phyloP scores from a whole-genome alignment of 1,284 basidiomycete species.

The Apiotrichum veenhuisii region DNA sequence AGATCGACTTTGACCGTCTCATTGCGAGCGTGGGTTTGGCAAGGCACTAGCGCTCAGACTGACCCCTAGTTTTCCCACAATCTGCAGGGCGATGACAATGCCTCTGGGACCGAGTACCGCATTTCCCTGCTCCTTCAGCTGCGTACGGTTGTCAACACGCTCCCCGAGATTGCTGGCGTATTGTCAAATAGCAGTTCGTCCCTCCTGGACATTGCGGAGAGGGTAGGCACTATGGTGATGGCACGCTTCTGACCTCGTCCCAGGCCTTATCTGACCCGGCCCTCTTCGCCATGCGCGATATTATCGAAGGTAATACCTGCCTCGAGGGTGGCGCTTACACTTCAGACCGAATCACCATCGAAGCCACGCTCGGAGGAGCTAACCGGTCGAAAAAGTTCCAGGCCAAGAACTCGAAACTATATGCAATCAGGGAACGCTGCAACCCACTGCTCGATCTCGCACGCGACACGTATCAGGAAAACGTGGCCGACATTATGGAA shows the following conservation, averaged over 20 bases:
- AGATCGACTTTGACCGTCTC: conserved; percentile 83
- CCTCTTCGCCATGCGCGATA: not conserved
- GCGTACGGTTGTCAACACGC: conserved; percentile 16
- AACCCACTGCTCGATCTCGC: conserved; percentile 86
- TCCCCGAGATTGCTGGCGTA: conserved; percentile 11
- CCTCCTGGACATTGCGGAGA: not conserved
- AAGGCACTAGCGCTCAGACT: not conserved
- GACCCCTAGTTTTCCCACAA: conserved; percentile 17
- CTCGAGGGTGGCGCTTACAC: not conserved
- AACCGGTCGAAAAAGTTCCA: conserved; percentile 8
- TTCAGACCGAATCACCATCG: conserved; percentile 23
- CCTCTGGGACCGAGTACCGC: conserved; percentile 19
- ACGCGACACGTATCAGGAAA: conserved; percentile 85
- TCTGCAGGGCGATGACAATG: not conserved
- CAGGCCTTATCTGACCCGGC: not conserved
- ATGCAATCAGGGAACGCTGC: conserved; percentile 75
- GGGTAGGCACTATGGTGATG: not conserved
- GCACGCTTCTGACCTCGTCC: not conserved
- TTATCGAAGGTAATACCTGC: conserved; percentile 17
- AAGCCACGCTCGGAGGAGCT: conserved; percentile 14
- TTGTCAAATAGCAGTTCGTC: not conserved
- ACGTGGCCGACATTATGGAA: conserved; percentile 67
- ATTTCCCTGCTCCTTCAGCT: conserved; percentile 30
- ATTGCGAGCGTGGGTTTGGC: conserved; percentile 61
- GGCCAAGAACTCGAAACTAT: conserved; percentile 63